phyloP scores from a whole-genome alignment of 176 grass and related monocot species.

The Zoysia japonica region DNA sequence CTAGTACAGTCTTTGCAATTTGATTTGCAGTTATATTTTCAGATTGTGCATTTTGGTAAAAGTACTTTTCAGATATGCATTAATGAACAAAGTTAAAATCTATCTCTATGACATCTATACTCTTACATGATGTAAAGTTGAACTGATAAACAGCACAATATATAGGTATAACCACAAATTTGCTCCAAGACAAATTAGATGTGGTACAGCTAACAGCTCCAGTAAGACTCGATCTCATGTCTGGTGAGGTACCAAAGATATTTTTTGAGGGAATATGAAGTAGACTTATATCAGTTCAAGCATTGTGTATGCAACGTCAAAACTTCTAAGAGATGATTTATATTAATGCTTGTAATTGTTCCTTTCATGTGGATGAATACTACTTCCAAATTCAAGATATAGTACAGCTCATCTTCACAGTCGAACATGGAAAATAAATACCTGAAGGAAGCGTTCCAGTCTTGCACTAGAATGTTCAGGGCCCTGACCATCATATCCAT shows the following conservation, averaged over 20 bases:
- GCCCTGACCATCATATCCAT: slow-evolving; percentile 97
- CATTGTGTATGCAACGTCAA: neutral
- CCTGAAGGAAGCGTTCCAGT: slow-evolving; percentile 98
- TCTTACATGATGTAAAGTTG: neutral
- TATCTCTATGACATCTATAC: neutral
- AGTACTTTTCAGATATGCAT: too few relatives aligned
- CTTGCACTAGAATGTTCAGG: slow-evolving; percentile 98
- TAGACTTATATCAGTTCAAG: slow-evolving; percentile 13
- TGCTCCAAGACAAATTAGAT: neutral
- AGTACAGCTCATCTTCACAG: neutral
- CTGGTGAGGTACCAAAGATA: neutral
- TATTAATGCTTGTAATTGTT: neutral
- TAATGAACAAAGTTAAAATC: too few relatives aligned
- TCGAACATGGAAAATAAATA: slow-evolving; percentile 28
- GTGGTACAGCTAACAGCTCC: too few relatives aligned
- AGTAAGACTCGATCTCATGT: too few relatives aligned
- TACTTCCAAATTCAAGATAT: neutral
- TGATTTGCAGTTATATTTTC: neutral
- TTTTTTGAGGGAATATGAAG: neutral
- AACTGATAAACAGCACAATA: neutral
- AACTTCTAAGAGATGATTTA: slow-evolving; percentile 11
- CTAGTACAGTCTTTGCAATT: neutral
- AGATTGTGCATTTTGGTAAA: slow-evolving; percentile 3
- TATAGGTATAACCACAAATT: neutral
- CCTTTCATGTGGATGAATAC: neutral